A percentile compares a stretch with the other conserved stretches of the same genome.
phyloP scores from a whole-genome alignment of 768 basidiomycete species.

The Gyrodon lividus region DNA sequence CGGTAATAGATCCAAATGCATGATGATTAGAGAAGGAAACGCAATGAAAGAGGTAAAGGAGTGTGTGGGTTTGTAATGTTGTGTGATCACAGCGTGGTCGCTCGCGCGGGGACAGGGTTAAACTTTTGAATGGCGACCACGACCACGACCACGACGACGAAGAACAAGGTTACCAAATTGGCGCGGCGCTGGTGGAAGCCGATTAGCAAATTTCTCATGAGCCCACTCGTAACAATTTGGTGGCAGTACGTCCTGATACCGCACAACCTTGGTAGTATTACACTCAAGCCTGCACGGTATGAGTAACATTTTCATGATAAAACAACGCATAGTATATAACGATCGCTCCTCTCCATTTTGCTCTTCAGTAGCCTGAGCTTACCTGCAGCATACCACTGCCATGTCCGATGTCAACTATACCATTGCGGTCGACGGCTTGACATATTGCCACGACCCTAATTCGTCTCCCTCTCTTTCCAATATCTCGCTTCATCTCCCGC shows the following conservation, averaged over 20 bases:
- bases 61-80: constrained; percentile 29
- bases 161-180: too few relatives aligned
- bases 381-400: not conserved
- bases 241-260: too few relatives aligned
- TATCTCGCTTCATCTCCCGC: constrained; percentile 64
- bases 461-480: constrained; percentile 55
- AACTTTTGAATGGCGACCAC: constrained; percentile 5
- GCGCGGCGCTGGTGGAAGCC: not conserved
- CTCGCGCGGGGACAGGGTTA: constrained; percentile 10
- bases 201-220: too few relatives aligned
- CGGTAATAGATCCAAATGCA: constrained; percentile 36
- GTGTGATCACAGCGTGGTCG: constrained; percentile 23
- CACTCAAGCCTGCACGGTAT: too few relatives aligned
- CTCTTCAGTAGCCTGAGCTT: not conserved
- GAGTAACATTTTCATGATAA: not conserved
- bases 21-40: constrained; percentile 29
- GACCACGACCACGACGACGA: too few relatives aligned
- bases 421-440: constrained; percentile 47
- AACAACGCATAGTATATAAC: not conserved
- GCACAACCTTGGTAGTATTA: too few relatives aligned
- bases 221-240: too few relatives aligned
- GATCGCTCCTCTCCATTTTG: not conserved
- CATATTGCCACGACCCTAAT: constrained; percentile 52
- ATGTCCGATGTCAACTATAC: constrained; percentile 4
- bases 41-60: constrained; percentile 32